Base-by-base conservation (phyloP, 495 filamentous ascomycete species). In the Letharia lupina region DNA sequence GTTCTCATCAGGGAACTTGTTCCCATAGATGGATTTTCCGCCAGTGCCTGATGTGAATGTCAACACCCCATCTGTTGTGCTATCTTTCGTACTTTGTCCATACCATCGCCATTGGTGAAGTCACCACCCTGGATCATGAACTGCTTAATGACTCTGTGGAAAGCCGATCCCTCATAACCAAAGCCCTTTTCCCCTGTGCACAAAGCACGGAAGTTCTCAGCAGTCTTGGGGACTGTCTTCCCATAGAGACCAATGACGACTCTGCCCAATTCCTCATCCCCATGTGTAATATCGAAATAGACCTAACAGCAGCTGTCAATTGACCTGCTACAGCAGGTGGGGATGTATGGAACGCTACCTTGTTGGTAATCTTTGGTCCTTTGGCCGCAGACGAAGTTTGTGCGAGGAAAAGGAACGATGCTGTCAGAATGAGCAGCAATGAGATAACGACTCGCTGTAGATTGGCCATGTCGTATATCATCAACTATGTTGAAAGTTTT, bases 51-150 rank as follows among this genome's bases (percentile, higher is more conserved):
- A 20, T 61, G 33, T 64, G 35, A 50, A 28, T 59, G 47, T 73
- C 57, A 76, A 65, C 58, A 67, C 56, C 20, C 42, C 39, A 65
- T 40, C 9, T 35, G 40, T 35, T 50, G n/a, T 44, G n/a, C 18
- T 9, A 7, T 23, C 28, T 20, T n/a, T 58, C 28, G 39, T 20
- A 4, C 13, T 33, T n/a, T 71, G 75, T 57, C 15, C 54, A 65
- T 68, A 84, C 84, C 93, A 74, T 99, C 93, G 70, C 87, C 87
- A 68, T 87, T 91, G 77, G 95, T 99, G 81, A 99, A 99, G 81
- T 99, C 95, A 80, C 95, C 94, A 75, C 94, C 94, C 81, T 98
- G 94, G 76, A 97, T 96, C 94, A 98, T 98, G 82, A 98, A 98
- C 65, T 89, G 73, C 82, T 93, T 92, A 82, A 98, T 98, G 73